phyloP scores from a whole-genome alignment of 176 grass and related monocot genomes.

The sorghum (Sorghum bicolor) region DNA sequence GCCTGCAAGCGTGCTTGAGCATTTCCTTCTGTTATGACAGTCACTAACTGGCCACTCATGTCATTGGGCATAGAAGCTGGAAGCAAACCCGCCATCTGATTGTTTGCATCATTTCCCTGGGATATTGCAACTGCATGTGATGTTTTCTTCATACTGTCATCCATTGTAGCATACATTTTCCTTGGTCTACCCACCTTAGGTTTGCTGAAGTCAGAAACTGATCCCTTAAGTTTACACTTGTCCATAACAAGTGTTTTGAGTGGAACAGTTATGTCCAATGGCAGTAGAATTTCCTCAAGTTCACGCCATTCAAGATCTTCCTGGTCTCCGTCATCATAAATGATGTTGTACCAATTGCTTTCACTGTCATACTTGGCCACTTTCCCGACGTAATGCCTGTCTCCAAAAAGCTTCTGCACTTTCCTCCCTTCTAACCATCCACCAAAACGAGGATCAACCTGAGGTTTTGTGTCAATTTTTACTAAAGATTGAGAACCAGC shows the following conservation, averaged over 20 bases:
- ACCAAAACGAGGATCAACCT: slow-evolving; percentile 70
- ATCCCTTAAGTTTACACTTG: slow-evolving; percentile 36
- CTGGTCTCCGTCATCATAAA: slow-evolving; percentile 84
- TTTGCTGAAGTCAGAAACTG: slow-evolving; percentile 20
- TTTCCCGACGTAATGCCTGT: slow-evolving; percentile 60
- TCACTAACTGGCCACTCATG: not conserved
- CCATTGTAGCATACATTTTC: slow-evolving; percentile 36
- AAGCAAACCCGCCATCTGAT: slow-evolving; percentile 7
- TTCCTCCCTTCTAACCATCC: slow-evolving; percentile 81
- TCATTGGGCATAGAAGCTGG: not conserved
- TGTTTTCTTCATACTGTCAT: slow-evolving; percentile 13
- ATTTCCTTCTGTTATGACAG: slow-evolving; percentile 20
- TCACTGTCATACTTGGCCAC: slow-evolving; percentile 66
- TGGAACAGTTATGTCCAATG: slow-evolving; percentile 88
- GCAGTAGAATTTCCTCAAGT: slow-evolving; percentile 64
- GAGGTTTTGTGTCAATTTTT: slow-evolving; percentile 25
- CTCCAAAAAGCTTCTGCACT: slow-evolving; percentile 71
- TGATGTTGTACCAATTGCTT: slow-evolving; percentile 86
- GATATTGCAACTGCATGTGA: slow-evolving; percentile 21
- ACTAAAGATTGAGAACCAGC: slow-evolving; percentile 16
- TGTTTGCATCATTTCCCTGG: slow-evolving; percentile 8
- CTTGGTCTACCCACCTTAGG: slow-evolving; percentile 37
- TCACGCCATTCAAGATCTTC: slow-evolving; percentile 96
- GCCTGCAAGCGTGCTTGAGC: slow-evolving; percentile 5
- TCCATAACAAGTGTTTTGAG: slow-evolving; percentile 73